phyloP scores from a whole-genome alignment of 352 stramenopile genomes.

The Elongisporangium prolatum region DNA sequence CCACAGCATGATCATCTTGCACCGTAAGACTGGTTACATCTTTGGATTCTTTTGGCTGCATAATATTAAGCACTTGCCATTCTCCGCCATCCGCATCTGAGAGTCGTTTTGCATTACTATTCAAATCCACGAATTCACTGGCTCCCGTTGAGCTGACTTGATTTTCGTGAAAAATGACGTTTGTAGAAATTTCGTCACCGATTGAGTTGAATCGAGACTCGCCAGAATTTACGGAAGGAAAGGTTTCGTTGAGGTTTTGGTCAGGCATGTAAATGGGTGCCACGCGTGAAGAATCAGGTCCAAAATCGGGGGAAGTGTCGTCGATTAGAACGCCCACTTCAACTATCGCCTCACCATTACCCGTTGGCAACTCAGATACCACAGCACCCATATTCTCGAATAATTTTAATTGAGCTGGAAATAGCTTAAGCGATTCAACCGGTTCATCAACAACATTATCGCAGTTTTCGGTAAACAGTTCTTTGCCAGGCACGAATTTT shows the following conservation, averaged over 20 bases:
- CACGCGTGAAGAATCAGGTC: too few relatives aligned
- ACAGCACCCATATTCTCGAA: not conserved
- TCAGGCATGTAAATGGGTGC: too few relatives aligned
- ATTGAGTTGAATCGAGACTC: too few relatives aligned
- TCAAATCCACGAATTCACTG: too few relatives aligned
- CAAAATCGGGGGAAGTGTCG: not conserved
- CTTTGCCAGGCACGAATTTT: not conserved
- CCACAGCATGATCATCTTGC: not conserved
- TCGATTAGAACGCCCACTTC: not conserved
- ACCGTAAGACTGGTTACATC: too few relatives aligned
- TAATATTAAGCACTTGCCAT: not conserved
- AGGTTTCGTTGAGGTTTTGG: too few relatives aligned
- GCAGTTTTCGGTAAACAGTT: not conserved
- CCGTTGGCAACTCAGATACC: not conserved
- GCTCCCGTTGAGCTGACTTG: too few relatives aligned
- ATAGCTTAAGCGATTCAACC: not conserved
- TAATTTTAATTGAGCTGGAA: not conserved
- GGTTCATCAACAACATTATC: not conserved
- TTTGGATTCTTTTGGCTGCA: not conserved
- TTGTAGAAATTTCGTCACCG: too few relatives aligned
- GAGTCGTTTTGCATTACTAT: too few relatives aligned
- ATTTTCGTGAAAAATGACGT: too few relatives aligned
- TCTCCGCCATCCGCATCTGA: not conserved
- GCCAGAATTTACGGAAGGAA: too few relatives aligned
- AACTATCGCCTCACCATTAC: not conserved